phyloP scores from a whole-genome alignment of 179 eudicot genomes.

The Silene vulgaris region DNA sequence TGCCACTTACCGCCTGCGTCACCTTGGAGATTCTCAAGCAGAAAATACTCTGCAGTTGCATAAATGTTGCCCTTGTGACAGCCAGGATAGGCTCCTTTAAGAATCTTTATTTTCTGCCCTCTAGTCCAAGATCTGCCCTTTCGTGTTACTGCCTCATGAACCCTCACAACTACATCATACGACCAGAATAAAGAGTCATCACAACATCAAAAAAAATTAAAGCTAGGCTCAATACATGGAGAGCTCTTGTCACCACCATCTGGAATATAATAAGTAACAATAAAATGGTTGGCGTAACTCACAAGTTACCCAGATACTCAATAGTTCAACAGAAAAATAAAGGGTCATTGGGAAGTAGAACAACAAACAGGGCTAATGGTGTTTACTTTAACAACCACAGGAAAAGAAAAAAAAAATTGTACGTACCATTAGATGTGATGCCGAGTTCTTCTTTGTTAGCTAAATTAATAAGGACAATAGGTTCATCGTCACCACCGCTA shows the following conservation, averaged over 20 bases:
- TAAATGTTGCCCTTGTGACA: conserved; percentile 39
- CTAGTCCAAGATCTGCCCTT: conserved; percentile 54
- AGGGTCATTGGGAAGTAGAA: not conserved
- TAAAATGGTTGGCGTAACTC: not conserved
- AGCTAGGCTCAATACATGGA: not conserved
- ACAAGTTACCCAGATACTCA: not conserved
- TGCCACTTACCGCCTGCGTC: conserved; percentile 63
- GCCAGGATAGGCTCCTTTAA: conserved; percentile 67
- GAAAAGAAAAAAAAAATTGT: not conserved
- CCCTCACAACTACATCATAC: conserved; percentile 46
- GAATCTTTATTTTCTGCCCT: conserved; percentile 60
- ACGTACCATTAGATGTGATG: conserved; percentile 43
- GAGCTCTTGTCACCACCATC: not conserved
- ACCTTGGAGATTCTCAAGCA: conserved; percentile 60
- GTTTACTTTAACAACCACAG: not conserved
- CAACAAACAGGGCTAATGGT: not conserved
- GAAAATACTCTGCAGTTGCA: conserved; percentile 62
- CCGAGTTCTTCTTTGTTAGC: conserved; percentile 48
- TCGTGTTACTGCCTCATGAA: conserved; percentile 46
- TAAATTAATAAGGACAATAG: conserved; percentile 33
- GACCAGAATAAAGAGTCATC: not conserved
- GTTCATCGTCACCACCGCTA: conserved; percentile 50
- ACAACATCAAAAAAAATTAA: not conserved
- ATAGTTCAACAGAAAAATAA: not conserved
- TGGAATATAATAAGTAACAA: not conserved